Evolutionary conservation across 768 basidiomycete species (phyloP), one percentile per base, ranked within the genome.

Genomic region (Xerocomellus chrysenteron): DNA sequence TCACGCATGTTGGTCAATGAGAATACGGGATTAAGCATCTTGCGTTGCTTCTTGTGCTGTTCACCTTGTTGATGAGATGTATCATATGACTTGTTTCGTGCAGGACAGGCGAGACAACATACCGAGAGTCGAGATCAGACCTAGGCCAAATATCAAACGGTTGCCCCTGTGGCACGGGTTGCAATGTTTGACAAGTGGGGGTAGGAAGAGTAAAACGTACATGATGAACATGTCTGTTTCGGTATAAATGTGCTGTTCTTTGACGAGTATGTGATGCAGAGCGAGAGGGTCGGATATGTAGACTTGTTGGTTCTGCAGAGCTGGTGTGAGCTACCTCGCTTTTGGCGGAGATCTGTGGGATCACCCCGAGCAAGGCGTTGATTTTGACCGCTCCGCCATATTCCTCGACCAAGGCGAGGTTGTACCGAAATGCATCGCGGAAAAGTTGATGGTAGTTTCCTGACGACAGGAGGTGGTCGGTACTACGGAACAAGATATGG

Each of bases 241-340:
- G 48, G 77, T 76, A 43, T 70, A 75, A 32, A 75, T 52, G 47
- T 72, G 59, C 32, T 68, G 67, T 47, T 72, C 75, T 50, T 75
- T 76, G 50, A 78, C 67, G 11, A 74, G 48, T 30, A 77, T 69
- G 49, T 75, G 66, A 55, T 75, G 66, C 6, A 78, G 53, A 11
- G 76, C 74, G 28, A 69, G 67, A 5, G 74, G 76, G 39, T 77
- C 77, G 8, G 68, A 71, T 36, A 77, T 56, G 54, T 71, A 76
- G 33, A 78, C 66, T 12, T 72, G 67, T 13, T 66, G 56, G 26
- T 47, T 62, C 66, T 63, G 49, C 28, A 64, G 45, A 36, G 4
- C 42, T 2, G 19, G 26, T 14, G 19, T 54, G 47, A 56, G 59
- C 16, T 7, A 33, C 5, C 13, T 32, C 9, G 39, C 36, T 8